phyloP scores from a whole-genome alignment of 345 rosid genomes.

The Euphorbia tirucalli region DNA sequence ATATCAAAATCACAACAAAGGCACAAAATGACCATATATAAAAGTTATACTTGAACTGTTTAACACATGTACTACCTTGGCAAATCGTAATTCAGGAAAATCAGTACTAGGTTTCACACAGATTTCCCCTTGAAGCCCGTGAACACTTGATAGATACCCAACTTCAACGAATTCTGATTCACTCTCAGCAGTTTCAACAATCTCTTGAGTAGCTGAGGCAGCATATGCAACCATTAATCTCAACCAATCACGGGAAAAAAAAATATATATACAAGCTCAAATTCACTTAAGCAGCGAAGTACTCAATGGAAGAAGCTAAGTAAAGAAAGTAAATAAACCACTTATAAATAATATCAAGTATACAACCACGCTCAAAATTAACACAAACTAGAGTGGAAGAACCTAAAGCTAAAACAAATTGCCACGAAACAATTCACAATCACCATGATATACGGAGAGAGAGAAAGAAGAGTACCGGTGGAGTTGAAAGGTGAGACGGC shows the following conservation, averaged over 20 bases:
- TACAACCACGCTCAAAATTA: neutral
- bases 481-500: slow-evolving; percentile 32
- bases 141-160: slow-evolving; percentile 71
- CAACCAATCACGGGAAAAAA: neutral
- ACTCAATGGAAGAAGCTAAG: neutral
- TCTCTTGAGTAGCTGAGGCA: slow-evolving; percentile 47
- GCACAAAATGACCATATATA: neutral
- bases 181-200: slow-evolving; percentile 37
- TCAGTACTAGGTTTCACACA: slow-evolving; percentile 74
- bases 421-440: neutral
- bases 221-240: slow-evolving; percentile 10
- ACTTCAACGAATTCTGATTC: slow-evolving; percentile 59
- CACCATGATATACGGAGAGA: too few relatives aligned
- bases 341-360: neutral
- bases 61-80: slow-evolving; percentile 37
- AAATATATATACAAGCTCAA: neutral
- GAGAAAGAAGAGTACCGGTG: slow-evolving; percentile 35
- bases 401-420: neutral
- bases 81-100: slow-evolving; percentile 80
- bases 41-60: neutral
- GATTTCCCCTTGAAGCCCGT: slow-evolving; percentile 81
- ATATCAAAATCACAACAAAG: slow-evolving; percentile 3
- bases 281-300: neutral
- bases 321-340: neutral
- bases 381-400: neutral